Percentiles rank a stretch among this genome's conserved stretches.
phyloP scores from a whole-genome alignment of 768 basidiomycete genomes.

The Pisolithus orientalis region DNA sequence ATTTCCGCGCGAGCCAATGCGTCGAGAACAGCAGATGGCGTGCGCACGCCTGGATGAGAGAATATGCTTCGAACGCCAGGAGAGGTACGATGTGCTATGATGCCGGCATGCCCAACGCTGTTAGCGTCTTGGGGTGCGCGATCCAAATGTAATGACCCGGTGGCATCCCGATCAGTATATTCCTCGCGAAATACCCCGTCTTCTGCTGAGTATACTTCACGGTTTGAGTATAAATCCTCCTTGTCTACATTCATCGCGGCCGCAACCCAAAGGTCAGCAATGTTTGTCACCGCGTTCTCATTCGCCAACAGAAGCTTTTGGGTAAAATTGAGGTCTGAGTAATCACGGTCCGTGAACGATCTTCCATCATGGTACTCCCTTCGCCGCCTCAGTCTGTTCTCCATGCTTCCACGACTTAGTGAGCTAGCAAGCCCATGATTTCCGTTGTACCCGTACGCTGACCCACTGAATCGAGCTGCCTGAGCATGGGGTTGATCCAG shows the following conservation, averaged over 20 bases:
- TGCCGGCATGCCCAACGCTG: constrained; percentile 18
- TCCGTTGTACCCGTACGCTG: constrained; percentile 72
- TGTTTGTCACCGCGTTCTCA: constrained; percentile 89
- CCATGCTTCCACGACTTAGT: constrained; percentile 47
- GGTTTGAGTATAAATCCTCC: constrained; percentile 58
- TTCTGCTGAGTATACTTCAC: constrained; percentile 19
- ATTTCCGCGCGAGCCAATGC: constrained; percentile 51
- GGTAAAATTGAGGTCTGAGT: constrained; percentile 73
- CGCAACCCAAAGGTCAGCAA: constrained; percentile 96
- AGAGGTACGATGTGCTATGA: constrained; percentile 45
- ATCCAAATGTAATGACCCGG: constrained; percentile 7
- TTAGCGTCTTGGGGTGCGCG: constrained; percentile 11
- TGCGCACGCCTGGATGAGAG: constrained; percentile 73
- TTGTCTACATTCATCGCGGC: constrained; percentile 94
- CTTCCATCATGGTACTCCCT: constrained; percentile 41
- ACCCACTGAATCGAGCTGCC: constrained; percentile 61
- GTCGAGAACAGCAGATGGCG: constrained; percentile 69
- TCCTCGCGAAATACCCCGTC: constrained; percentile 35
- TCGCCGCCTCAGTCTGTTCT: constrained; percentile 43
- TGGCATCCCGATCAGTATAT: constrained; percentile 23
- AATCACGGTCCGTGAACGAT: constrained; percentile 33
- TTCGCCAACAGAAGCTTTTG: constrained; percentile 88
- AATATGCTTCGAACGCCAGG: constrained; percentile 70
- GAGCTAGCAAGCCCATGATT: constrained; percentile 51
- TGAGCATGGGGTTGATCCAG: constrained; percentile 45